These are phyloP conservation scores for Russula sp. DNA, from an alignment of 768 basidiomycete genomes.

Conservation along the genomic window DNA sequence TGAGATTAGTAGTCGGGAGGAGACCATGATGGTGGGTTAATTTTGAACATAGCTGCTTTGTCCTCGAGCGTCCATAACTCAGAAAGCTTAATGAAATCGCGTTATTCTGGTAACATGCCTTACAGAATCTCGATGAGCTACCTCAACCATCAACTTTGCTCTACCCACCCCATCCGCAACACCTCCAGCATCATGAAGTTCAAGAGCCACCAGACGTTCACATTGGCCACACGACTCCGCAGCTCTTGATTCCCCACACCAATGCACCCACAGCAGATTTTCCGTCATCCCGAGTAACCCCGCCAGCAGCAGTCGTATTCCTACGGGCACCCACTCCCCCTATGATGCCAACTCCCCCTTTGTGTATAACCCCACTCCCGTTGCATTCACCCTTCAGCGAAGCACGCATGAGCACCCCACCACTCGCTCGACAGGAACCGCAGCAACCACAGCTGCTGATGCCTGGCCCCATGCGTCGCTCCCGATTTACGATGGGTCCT, in stretches of 20 bases:
- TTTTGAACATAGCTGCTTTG: not conserved
- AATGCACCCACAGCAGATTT: not conserved
- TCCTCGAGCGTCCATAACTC: slow-evolving; percentile 3
- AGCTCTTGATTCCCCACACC: slow-evolving; percentile 1
- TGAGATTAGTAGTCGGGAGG: slow-evolving; percentile 37
- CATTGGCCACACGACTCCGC: slow-evolving; percentile 36
- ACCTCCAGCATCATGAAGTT: slow-evolving; percentile 15
- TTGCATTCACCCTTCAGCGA: slow-evolving; percentile 13
- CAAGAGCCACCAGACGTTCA: slow-evolving; percentile 26
- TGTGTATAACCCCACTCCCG: slow-evolving; percentile 6
- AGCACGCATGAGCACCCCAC: slow-evolving; percentile 30
- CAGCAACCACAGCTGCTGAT: slow-evolving; percentile 25
- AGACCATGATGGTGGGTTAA: slow-evolving; percentile 43
- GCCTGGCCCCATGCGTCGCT: slow-evolving; percentile 37
- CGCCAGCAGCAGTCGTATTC: not conserved
- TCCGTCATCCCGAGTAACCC: not conserved
- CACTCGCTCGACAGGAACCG: slow-evolving; percentile 15
- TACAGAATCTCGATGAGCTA: slow-evolving; percentile 23
- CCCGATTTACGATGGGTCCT: slow-evolving; percentile 67
- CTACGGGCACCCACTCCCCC: slow-evolving; percentile 14
- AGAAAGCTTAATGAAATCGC: not conserved
- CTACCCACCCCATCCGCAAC: slow-evolving; percentile 19
- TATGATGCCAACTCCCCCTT: slow-evolving; percentile 12
- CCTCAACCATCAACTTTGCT: slow-evolving; percentile 16
- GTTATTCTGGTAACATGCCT: slow-evolving; percentile 17